Evolutionary conservation across 768 basidiomycete genomes (phyloP).

Genomic region (Phlebiopsis flavidoalba): DNA sequence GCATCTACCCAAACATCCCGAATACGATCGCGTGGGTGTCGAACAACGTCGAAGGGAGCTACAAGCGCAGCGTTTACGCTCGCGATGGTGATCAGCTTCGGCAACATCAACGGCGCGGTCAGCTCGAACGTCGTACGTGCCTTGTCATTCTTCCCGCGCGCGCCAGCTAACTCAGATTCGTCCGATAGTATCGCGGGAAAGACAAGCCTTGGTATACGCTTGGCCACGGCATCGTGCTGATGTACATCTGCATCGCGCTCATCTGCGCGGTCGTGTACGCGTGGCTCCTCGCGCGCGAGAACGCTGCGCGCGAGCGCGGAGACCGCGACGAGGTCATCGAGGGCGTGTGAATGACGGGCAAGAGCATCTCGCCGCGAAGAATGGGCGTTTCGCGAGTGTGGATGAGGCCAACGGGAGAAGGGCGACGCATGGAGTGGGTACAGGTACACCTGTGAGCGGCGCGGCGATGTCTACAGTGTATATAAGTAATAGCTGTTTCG

Average conservation of each 20-base stretch:
- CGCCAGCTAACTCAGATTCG: not conserved
- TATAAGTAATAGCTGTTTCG: not conserved
- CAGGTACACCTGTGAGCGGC: slow-evolving; percentile 50
- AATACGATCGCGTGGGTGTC: slow-evolving; percentile 48
- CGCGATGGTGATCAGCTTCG: slow-evolving; percentile 65
- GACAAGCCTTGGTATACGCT: slow-evolving; percentile 68
- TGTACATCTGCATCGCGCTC: slow-evolving; percentile 67
- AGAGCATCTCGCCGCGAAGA: slow-evolving; percentile 35
- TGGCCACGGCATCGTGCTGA: slow-evolving; percentile 58
- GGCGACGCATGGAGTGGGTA: slow-evolving; percentile 78
- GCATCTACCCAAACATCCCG: slow-evolving; percentile 74
- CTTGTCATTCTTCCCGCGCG: not conserved
- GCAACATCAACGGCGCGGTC: slow-evolving; percentile 73
- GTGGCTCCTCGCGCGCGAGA: slow-evolving; percentile 51
- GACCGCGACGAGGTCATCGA: slow-evolving; percentile 67
- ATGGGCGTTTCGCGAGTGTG: slow-evolving; percentile 52
- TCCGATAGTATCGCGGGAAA: slow-evolving; percentile 49
- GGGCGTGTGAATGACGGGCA: slow-evolving; percentile 32
- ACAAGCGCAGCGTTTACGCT: slow-evolving; percentile 71
- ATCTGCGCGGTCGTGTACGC: slow-evolving; percentile 38
- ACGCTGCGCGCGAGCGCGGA: slow-evolving; percentile 59
- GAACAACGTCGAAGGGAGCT: slow-evolving; percentile 71
- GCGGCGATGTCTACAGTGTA: not conserved
- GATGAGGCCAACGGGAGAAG: slow-evolving; percentile 65
- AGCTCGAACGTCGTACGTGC: slow-evolving; percentile 65